Evolutionary conservation across 2,329 filamentous ascomycete species (phyloP), one percentile per base, ranked within the genome.

Genomic region (Phaeoacremonium minimum): DNA sequence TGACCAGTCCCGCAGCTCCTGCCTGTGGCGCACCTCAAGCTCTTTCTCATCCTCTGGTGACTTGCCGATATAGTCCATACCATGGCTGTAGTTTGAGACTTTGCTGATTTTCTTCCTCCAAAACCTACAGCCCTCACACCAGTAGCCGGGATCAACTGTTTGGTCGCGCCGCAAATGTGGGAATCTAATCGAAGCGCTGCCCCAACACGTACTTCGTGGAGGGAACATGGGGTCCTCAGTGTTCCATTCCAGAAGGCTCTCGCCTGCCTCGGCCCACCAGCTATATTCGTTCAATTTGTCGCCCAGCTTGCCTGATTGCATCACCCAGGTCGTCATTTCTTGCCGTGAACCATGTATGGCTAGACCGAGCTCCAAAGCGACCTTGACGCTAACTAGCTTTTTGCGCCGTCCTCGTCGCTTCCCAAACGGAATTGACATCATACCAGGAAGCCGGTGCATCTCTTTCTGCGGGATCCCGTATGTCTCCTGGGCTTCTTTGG

Each of bases 1-100:
- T 8, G 30, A 32, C 30, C 30, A 32, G 13, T 32, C 30, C 30
- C 30, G 30, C 14, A 32, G 18, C 30, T 32, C 30, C 8, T 32
- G 15, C 7, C 14, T 32, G 17, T 32, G 30, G 7, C 30, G 30
- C 18, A 8, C 14, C 14, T 14, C 30, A 32, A 32, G 30, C 15
- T 32, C 30, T 17, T 32, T 32, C 30, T 32, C 30, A 7, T 32
- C 30, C 16, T 32, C 30, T 15, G 30, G 30, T 11, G 30, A 15
- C 14, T 8, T 17, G 6, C 30, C 14, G 15, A 32, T 32, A 13
- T 32, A 32, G 30, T 32, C 30, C 30, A 32, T 32, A 7, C 14
- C 30, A 16, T 32, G 30, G 13, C 30, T 32, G 13, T 32, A 32
- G 30, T 11, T 17, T 5, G 30, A 32, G 7, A 32, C 14, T 18